phyloP scores from a whole-genome alignment of 2,329 filamentous ascomycete genomes.

The Plenodomus biglobosus region DNA sequence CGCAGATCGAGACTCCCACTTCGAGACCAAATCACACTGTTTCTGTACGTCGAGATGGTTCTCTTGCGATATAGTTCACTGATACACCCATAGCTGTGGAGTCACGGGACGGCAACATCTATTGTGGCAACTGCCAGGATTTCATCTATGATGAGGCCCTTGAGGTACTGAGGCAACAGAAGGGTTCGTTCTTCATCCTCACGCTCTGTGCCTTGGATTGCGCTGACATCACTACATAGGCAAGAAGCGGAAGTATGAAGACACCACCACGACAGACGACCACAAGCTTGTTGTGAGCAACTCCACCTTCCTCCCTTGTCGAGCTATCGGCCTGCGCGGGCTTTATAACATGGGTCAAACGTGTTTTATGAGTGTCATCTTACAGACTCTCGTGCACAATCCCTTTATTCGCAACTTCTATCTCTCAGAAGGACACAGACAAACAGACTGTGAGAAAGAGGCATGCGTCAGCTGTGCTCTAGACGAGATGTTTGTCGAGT shows the following conservation, averaged over 20 bases:
- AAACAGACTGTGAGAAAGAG: slow-evolving; percentile 65
- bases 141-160: slow-evolving; percentile 81
- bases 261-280: slow-evolving; percentile 65
- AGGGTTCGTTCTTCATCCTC: slow-evolving; percentile 54
- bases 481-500: slow-evolving; percentile 65
- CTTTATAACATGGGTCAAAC: slow-evolving; percentile 98
- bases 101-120: slow-evolving; percentile 71
- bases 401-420: slow-evolving; percentile 90
- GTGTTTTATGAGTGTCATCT: slow-evolving; percentile 95
- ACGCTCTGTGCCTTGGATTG: neutral
- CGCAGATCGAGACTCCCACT: slow-evolving; percentile 67
- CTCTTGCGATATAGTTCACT: neutral
- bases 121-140: slow-evolving; percentile 80
- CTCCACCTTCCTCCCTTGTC: slow-evolving; percentile 76
- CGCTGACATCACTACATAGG: slow-evolving; percentile 32
- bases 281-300: slow-evolving; percentile 76
- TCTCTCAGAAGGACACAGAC: slow-evolving; percentile 84
- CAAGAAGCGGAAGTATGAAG: slow-evolving; percentile 76
- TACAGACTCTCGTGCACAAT: slow-evolving; percentile 93
- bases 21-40: slow-evolving; percentile 67
- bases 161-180: slow-evolving; percentile 71
- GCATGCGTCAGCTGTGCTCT: slow-evolving; percentile 63
- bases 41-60: slow-evolving; percentile 60
- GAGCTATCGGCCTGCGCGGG: slow-evolving; percentile 83
- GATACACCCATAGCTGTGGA: slow-evolving; percentile 61